Evolutionary conservation across 2,329 filamentous ascomycete species (phyloP), one percentile per base, ranked within the genome.

Genomic region (Dissoconium aciculare): DNA sequence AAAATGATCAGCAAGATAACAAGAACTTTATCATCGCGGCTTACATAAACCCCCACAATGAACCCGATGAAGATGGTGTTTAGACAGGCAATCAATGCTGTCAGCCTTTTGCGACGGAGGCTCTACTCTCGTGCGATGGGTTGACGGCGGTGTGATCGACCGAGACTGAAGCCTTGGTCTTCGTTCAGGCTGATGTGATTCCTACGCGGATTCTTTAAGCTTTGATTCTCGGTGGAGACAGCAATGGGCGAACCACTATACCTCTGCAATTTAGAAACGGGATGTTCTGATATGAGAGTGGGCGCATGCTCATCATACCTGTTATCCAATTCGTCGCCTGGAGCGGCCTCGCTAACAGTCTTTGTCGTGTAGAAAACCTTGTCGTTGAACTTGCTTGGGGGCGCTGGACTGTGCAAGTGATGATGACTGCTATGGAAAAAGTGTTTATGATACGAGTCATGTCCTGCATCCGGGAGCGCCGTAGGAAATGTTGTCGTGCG

Each of bases 61-160:
- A 79, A 58, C 0, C 79, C 79, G 27, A 84, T 63, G 32, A 82
- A 59, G 10, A 74, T 71, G 4, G 78, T 82, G 43, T 78, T 82
- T 41, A 77, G 58, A 47, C 80, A 85, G 6, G 77, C 72, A 35
- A 82, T 69, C 3, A 63, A 54, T 3, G 80, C 79, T 14, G 72
- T 67, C 37, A 78, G 69, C 36, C 76, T 60, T 53, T 85, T 87
- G 40, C 76, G 70, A 12, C 56, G 50, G 5, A 64, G 61, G 9
- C 69, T 71, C 80, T 70, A 87, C 44, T 84, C 76, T 47, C 78
- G 66, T 16, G 78, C 77, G 44, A 82, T 72, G 0, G 74, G 71
- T 36, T 74, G 69, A 15, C 68, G 63, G 38, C 64, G 68, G 42
- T 74, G 67, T 36, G 57, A 53, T 17, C 43, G 54, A 28, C 48